These are phyloP conservation scores for Aureobasidium uvarum DNA, from an alignment of 2,329 filamentous ascomycete genomes.

Conservation along the genomic window DNA sequence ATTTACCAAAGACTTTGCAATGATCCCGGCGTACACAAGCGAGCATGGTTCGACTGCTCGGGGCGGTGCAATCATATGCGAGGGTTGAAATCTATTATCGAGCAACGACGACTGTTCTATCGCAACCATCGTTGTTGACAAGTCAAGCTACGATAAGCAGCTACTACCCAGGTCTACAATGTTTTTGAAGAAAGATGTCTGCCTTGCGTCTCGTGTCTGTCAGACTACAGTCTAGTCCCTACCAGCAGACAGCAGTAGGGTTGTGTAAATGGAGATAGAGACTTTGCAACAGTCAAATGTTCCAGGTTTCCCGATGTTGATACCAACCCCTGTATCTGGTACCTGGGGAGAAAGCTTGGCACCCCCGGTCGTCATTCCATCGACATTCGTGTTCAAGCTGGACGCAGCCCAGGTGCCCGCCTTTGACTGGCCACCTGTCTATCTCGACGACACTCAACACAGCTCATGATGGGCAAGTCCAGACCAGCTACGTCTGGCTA, in stretches of 20 bases:
- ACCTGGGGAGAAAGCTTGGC: conserved; percentile 16
- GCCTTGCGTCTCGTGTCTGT: not conserved
- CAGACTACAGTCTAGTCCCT: not conserved
- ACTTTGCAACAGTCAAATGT: conserved; percentile 1
- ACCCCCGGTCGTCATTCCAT: conserved; percentile 11
- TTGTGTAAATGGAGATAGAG: not conserved
- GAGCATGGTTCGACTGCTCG: conserved; percentile 20
- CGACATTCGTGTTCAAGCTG: conserved; percentile 7
- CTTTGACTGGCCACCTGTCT: conserved; percentile 13
- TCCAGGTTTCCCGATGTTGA: not conserved
- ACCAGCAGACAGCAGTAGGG: not conserved
- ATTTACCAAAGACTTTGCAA: not conserved
- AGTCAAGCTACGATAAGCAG: conserved; percentile 1
- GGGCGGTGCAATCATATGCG: conserved; percentile 20
- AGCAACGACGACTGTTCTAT: conserved; percentile 10
- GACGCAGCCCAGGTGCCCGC: not conserved
- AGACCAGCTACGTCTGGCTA: conserved; percentile 51
- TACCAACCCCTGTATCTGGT: not conserved
- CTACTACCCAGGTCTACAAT: not conserved
- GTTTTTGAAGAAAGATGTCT: not conserved
- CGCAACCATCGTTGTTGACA: conserved; percentile 6
- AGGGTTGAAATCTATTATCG: conserved; percentile 20
- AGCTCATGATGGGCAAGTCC: conserved; percentile 21
- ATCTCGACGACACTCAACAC: not conserved
- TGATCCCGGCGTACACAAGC: not conserved